phyloP scores from a whole-genome alignment of 805 yeast species.

The Pichia phayaonensis region DNA sequence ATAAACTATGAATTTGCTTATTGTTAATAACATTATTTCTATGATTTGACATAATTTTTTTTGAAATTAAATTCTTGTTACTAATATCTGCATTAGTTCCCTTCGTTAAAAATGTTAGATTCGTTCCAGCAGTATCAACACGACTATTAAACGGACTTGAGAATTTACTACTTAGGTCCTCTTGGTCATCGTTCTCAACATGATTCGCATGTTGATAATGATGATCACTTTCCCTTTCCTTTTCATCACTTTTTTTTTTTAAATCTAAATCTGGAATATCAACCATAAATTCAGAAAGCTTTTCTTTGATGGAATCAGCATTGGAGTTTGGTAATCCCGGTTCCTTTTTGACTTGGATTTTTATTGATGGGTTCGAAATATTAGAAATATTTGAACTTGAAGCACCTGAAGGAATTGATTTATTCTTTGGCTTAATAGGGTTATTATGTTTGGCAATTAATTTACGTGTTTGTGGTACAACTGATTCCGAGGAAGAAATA shows the following conservation, averaged over 20 bases:
- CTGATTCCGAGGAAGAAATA: background rate
- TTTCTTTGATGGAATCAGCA: background rate
- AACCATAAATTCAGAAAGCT: slow-evolving; percentile 2
- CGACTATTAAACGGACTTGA: slow-evolving; percentile 9
- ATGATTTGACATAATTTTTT: background rate
- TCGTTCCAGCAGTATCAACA: slow-evolving; percentile 8
- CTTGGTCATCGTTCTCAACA: background rate
- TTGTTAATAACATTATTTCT: background rate
- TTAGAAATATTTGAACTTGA: background rate
- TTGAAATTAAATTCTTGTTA: background rate
- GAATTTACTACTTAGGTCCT: slow-evolving; percentile 3
- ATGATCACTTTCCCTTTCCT: too few relatives aligned
- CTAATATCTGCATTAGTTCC: background rate
- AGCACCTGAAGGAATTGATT: background rate
- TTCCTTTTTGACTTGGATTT: background rate
- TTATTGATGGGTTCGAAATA: background rate
- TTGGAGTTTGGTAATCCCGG: background rate
- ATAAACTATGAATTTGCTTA: background rate
- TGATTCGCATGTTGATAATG: too few relatives aligned
- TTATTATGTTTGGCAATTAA: background rate
- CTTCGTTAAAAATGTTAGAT: slow-evolving; percentile 5
- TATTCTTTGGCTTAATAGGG: background rate
- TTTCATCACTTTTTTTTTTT: background rate
- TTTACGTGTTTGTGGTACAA: background rate
- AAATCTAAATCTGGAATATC: slow-evolving; percentile 4